Evolutionary conservation across 768 basidiomycete species (phyloP).

Genomic region (Russula olivacea): DNA sequence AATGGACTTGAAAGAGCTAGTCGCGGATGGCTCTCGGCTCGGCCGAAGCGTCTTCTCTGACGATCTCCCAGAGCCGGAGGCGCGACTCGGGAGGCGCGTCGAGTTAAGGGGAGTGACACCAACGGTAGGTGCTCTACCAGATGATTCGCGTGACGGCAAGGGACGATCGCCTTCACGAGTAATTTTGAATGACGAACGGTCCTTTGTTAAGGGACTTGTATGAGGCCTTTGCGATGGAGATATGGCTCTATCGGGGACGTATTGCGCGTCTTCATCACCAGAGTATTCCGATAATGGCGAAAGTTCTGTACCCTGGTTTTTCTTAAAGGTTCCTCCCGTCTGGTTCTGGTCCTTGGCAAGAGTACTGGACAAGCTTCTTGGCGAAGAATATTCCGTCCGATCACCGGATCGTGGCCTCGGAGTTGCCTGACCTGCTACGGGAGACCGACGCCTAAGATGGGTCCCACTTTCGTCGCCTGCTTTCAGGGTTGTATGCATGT

Average conservation of each 20-base stretch:
- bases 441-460: neutral
- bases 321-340: neutral
- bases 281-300: conserved; percentile 19
- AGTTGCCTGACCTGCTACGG: neutral
- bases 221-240: neutral
- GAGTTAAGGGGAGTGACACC: neutral
- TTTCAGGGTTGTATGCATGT: neutral
- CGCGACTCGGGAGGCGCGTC: neutral
- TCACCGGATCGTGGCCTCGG: neutral
- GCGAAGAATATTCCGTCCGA: neutral
- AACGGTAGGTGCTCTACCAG: neutral
- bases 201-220: neutral
- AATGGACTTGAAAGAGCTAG: neutral
- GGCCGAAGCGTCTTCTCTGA: neutral
- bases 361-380: neutral
- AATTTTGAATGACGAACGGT: neutral
- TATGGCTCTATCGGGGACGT: neutral
- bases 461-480: neutral
- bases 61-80: neutral
- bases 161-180: neutral
- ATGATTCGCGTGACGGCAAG: conserved; percentile 3
- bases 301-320: neutral
- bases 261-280: conserved; percentile 9
- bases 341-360: neutral
- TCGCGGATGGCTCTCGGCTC: neutral